phyloP scores from a whole-genome alignment of 1,139 yeast genomes.

The Geotrichum bryndzae region DNA sequence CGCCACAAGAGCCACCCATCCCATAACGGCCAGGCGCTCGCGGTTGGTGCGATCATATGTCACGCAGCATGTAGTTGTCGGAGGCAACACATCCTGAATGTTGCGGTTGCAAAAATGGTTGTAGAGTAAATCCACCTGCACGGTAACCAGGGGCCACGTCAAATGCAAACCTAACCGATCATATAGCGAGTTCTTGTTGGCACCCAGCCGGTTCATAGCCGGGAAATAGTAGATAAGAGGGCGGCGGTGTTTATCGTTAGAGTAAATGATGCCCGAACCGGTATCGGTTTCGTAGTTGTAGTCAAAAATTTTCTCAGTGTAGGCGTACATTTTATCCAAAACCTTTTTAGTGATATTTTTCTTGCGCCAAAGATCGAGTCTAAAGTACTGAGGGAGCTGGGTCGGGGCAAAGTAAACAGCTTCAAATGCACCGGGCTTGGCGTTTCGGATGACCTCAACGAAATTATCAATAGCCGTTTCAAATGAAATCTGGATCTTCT shows the following conservation, averaged over 20 bases:
- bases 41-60: not conserved
- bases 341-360: not conserved
- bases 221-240: constrained; percentile 4
- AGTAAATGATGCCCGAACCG: not conserved
- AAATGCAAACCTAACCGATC: constrained; percentile 11
- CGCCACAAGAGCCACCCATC: not conserved
- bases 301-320: constrained; percentile 6
- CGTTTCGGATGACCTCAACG: not conserved
- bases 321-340: constrained; percentile 4
- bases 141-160: not conserved
- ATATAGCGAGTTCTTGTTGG: not conserved
- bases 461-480: constrained; percentile 7
- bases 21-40: not conserved
- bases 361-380: constrained; percentile 6
- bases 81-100: not conserved
- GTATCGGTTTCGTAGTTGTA: not conserved
- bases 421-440: constrained; percentile 5
- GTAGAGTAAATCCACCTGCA: constrained; percentile 1
- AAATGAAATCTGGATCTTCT: not conserved
- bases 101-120: constrained; percentile 9
- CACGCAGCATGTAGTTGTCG: constrained; percentile 3
- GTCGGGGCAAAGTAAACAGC: constrained; percentile 12
- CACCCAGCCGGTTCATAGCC: constrained; percentile 6
- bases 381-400: constrained; percentile 4
- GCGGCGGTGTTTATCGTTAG: not conserved